Base-by-base conservation (phyloP, 805 yeast species). In the Starmera dryadoides region DNA sequence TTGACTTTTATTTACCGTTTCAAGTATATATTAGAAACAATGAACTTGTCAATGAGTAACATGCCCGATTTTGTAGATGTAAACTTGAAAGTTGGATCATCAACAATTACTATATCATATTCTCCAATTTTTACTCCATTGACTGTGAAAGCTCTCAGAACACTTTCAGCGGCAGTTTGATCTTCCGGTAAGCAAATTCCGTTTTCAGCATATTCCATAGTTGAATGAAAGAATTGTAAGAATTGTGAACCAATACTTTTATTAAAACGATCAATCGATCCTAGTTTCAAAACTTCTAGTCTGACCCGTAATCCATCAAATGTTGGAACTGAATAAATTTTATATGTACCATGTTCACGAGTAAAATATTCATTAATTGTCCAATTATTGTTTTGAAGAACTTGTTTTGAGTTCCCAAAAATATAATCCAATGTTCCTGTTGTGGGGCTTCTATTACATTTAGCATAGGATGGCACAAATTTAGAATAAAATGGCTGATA, bases 261-360 rank as follows among this genome's bases (percentile, higher is more conserved):
- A 35, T 75, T 75, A 18, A 42, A 42, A 1, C 57, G 36, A 44
- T 78, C 81, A 14, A 75, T 42, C 2, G 52, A 40, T 0, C 71
- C 73, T 1, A 59, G 49, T 7, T 40, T 42, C 17, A 78, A 42
- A 18, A 60, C 57, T 53, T 81, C 87, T 28, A 79, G 40, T 4
- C 56, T 52, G 14, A 77, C 31, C 33, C 78, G 58, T 4, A 73
- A 45, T 3, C 79, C 69, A 9, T 58, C 53, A 3, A 76, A 44
- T 12, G 6, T 6, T 21, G 23, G 23, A 21, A 21, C 9, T 21
- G 23, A 6, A 21, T 21, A 21, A 6, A 21, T 9, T 6, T 21
- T 21, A 21, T 6, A 21, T 6, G 6, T 6, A 21, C 23, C 23
- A 21, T 9, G 8, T 9, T 6, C 23, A 6, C 9, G 6, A 21